Base-by-base conservation (phyloP, 164 flowering plant genomes). In the Berberis vulgaris region DNA sequence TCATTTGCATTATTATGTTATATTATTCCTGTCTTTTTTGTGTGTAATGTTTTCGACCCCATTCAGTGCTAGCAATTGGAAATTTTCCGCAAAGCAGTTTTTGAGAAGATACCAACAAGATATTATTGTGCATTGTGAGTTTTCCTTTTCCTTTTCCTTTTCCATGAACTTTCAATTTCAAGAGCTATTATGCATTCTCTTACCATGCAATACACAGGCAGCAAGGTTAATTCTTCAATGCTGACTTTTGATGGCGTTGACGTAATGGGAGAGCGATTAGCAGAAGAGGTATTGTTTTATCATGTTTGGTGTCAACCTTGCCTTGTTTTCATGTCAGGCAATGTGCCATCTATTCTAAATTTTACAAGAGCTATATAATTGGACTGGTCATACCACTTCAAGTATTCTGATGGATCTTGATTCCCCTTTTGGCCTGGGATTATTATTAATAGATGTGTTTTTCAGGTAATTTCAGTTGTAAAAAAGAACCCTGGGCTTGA, bases 211-310 rank as follows among this genome's bases (percentile, higher is more conserved):
- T 46, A 53, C 76, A 73, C 96, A 94, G 99, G 97, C 77, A 89
- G 97, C 68, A 67, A 81, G 60, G 52, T 77, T 57, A 94, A 94
- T 71, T 55, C 67, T 49, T 57, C 76, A 61, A 75, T 43, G 55
- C 60, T 79, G 78, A 94, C 99, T 57, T 79, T 91, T 67, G 87
- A 89, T 77, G 99, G 99, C 50, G 91, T 94, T 74, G 99, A 94
- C 71, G 79, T 81, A 58, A 87, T 86, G 89, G 97, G 97, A 72
- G 82, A 75, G 11, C 81, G 97, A 79, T 72, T 94, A 74, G 94
- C 96, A 52, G 79, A 84, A 59, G 99, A 94, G 97, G 99, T 89
- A 74, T 11, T 72, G 75, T 8, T 9, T 43, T 43, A 12, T 60
- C 66, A 53, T 26, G 26, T 26, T 26, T 26, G 26, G 26, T 26